These are phyloP conservation scores for Orbilia oligospora DNA, from an alignment of 2,329 filamentous ascomycete genomes.

Conservation along the genomic window DNA sequence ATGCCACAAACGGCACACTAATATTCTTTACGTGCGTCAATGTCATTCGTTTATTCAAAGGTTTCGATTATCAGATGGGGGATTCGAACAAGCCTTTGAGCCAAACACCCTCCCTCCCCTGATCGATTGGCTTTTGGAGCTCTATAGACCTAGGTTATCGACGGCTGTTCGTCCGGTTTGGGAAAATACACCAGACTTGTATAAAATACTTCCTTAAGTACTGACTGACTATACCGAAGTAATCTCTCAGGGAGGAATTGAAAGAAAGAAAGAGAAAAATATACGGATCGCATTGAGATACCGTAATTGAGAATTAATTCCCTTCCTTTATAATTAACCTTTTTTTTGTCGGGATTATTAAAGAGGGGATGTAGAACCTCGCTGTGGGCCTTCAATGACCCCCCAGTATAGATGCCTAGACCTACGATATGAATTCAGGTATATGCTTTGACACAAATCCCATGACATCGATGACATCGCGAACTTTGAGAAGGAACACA, in stretches of 20 bases:
- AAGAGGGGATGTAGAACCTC: background rate
- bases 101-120: no score
- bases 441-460: no score
- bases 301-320: background rate
- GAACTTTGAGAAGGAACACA: background rate
- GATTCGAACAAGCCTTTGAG: background rate
- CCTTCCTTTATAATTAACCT: no score
- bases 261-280: no score
- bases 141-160: background rate
- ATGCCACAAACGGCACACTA: conserved; percentile 17
- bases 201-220: no score
- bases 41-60: conserved; percentile 57
- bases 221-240: no score
- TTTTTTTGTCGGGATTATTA: no score
- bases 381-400: background rate
- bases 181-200: background rate
- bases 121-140: no score
- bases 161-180: conserved; percentile 18
- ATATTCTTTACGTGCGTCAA: conserved; percentile 50
- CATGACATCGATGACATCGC: background rate
- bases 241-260: background rate
- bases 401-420: background rate
- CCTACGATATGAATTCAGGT: no score
- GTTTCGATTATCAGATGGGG: conserved; percentile 16
- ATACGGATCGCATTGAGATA: conserved; percentile 25